These are phyloP conservation scores for Fusarium tuaranense DNA, from an alignment of 2,329 filamentous ascomycete species.

Conservation along the genomic window DNA sequence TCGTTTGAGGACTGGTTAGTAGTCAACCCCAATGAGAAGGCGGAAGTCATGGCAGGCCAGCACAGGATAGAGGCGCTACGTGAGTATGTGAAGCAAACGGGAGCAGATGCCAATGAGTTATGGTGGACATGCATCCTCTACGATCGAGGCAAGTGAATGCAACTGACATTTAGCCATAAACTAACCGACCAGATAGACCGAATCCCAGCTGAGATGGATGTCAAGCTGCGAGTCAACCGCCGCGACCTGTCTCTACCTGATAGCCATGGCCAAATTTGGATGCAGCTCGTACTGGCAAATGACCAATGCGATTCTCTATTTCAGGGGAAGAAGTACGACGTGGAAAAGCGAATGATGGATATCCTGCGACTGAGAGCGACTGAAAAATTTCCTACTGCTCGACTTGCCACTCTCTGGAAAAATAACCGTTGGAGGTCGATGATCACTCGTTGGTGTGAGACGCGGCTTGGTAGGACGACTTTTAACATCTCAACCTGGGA, in stretches of 20 bases:
- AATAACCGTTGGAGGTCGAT: conserved; percentile 8
- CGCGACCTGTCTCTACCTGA: conserved; percentile 12
- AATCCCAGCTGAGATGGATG: conserved; percentile 9
- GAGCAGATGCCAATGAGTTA: not conserved
- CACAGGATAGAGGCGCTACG: conserved; percentile 20
- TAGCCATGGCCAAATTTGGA: conserved; percentile 30
- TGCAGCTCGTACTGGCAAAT: conserved; percentile 7
- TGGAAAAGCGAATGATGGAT: conserved; percentile 4
- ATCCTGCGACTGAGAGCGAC: not conserved
- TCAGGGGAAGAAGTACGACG: not conserved
- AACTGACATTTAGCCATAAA: too few species aligned
- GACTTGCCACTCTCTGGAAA: conserved; percentile 5
- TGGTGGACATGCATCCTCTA: conserved; percentile 32
- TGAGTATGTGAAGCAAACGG: conserved; percentile 11
- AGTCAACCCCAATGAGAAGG: conserved; percentile 8
- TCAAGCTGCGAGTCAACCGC: conserved; percentile 25
- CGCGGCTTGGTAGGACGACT: not conserved
- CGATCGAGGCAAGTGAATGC: conserved; percentile 16
- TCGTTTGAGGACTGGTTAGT: conserved; percentile 6
- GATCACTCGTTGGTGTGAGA: conserved; percentile 2
- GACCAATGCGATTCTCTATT: conserved; percentile 4
- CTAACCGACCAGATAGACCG: not conserved
- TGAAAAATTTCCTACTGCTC: not conserved
- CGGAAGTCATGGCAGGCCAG: conserved; percentile 28
- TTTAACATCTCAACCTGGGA: conserved; percentile 15